Evolutionary conservation across 108 stramenopile species (phyloP), one percentile per base, ranked within the genome.

Genomic region (Discostella pseudostelligera): DNA sequence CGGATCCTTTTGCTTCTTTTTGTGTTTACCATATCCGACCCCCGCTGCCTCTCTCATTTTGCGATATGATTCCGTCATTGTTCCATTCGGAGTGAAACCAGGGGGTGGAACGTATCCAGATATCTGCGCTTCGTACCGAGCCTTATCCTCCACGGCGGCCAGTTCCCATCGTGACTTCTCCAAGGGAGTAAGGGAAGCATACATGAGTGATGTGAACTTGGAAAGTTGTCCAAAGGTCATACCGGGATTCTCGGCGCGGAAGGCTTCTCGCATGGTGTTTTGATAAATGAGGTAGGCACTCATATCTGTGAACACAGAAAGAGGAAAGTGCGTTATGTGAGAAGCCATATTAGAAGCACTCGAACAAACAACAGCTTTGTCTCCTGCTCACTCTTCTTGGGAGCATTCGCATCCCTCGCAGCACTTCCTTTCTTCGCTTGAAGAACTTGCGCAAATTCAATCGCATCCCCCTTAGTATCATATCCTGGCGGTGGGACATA

Each of bases 391-490:
- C 56, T 74, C 25, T 60, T 59, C 61, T 75, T 65, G 4, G 74
- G 74, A 6, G 74, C 72, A 25, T 60, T 67, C 8, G 57, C 47
- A 43, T 75, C 64, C 8, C 60, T 54, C 8, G 26, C 39, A 16
- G 36, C 67, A 44, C 8, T 19, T 13, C 21, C 39, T 36, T 63
- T 26, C 72, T 29, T 16, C 32, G 29, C 12, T 14, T 10, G 8
- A 10, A 5, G n/a, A 45, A 22, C 12, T 3, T 8, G 0, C 12
- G 53, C 4, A 50, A 16, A 7, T 28, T 82, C 82, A 51, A 92
- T 82, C 2, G 84, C 82, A 62, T 89, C 87, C n/a, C 91, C 91
- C 82, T 88, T 87, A 28, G 75, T 59, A 80, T 92, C 91, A 71
- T 84, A 92, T 9, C 91, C 91, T 9, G 80, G 81, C 14, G 85